These are phyloP conservation scores for Globisporangium emineosum DNA, from an alignment of 352 stramenopile genomes.

Conservation along the genomic window DNA sequence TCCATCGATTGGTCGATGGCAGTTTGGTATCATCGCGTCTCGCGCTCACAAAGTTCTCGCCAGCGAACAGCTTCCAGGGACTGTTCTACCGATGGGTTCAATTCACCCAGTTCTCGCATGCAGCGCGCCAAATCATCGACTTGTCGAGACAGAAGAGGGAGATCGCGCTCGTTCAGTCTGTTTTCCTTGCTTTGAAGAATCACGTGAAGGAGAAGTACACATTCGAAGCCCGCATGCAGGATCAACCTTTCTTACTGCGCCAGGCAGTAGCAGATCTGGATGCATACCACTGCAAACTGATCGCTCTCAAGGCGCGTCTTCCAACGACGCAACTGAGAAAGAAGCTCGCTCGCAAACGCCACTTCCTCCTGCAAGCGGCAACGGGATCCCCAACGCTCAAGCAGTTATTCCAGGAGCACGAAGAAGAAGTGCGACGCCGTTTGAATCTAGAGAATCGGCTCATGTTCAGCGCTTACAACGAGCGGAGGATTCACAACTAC, in stretches of 20 bases:
- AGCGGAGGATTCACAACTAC: constrained; percentile 69
- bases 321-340: constrained; percentile 28
- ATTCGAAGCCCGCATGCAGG: constrained; percentile 20
- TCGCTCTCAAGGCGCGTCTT: constrained; percentile 29
- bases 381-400: constrained; percentile 68
- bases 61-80: constrained; percentile 40
- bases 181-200: constrained; percentile 40
- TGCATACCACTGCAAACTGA: constrained; percentile 45
- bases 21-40: constrained; percentile 29
- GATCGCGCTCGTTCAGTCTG: constrained; percentile 31
- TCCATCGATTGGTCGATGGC: constrained; percentile 28
- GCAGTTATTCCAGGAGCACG: constrained; percentile 62
- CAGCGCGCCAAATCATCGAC: constrained; percentile 20
- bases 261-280: constrained; percentile 45
- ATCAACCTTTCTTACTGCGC: constrained; percentile 35
- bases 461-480: constrained; percentile 68
- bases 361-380: constrained; percentile 31
- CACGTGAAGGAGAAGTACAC: constrained; percentile 49
- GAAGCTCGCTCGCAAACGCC: constrained; percentile 22
- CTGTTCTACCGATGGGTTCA: constrained; percentile 62
- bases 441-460: constrained; percentile 70
- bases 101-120: constrained; percentile 39
- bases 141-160: constrained; percentile 29
- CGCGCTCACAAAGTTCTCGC: constrained; percentile 38
- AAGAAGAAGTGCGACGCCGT: constrained; percentile 47